Evolutionary conservation across 2,329 filamentous ascomycete genomes (phyloP).

Genomic region (Pseudomassariella vexata): DNA sequence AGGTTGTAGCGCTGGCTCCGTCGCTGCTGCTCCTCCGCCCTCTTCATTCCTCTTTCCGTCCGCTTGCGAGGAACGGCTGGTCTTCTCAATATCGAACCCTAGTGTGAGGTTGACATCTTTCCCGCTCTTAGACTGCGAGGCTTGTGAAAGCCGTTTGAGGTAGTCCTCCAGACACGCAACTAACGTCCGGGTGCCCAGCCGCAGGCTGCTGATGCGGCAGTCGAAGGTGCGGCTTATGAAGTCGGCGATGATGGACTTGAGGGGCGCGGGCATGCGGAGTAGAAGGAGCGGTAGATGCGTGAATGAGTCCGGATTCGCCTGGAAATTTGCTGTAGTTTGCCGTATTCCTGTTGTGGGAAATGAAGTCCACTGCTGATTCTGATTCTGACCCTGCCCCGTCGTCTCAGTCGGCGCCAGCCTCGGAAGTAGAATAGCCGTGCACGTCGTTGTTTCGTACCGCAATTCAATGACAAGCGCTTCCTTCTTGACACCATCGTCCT

Average conservation of each 20-base stretch:
- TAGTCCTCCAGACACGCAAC: conserved; percentile 45
- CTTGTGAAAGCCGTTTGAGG: too few relatives aligned
- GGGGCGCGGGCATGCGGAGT: conserved; percentile 47
- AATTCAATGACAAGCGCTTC: conserved; percentile 38
- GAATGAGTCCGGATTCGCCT: too few relatives aligned
- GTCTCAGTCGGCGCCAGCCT: conserved; percentile 9
- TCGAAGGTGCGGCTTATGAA: conserved; percentile 51
- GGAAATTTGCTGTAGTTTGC: too few relatives aligned
- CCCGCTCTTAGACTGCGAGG: conserved; percentile 28
- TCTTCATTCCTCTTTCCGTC: conserved; percentile 7
- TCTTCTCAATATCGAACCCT: conserved; percentile 39
- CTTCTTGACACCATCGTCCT: conserved; percentile 2
- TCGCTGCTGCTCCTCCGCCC: conserved; percentile 1
- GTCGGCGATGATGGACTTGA: conserved; percentile 42
- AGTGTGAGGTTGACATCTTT: conserved; percentile 47
- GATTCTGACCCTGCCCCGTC: too few relatives aligned
- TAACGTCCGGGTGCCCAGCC: conserved; percentile 44
- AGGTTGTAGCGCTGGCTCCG: conserved; percentile 6
- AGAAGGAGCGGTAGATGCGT: conserved; percentile 46
- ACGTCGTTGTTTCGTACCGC: conserved; percentile 46
- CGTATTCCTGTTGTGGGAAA: conserved; percentile 1
- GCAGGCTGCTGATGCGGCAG: conserved; percentile 46
- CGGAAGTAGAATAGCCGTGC: conserved; percentile 46
- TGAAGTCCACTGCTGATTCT: not conserved
- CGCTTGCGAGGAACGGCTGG: conserved; percentile 4